Evolutionary conservation across 2,329 filamentous ascomycete species (phyloP).

Genomic region (Xylariaceae sp.): DNA sequence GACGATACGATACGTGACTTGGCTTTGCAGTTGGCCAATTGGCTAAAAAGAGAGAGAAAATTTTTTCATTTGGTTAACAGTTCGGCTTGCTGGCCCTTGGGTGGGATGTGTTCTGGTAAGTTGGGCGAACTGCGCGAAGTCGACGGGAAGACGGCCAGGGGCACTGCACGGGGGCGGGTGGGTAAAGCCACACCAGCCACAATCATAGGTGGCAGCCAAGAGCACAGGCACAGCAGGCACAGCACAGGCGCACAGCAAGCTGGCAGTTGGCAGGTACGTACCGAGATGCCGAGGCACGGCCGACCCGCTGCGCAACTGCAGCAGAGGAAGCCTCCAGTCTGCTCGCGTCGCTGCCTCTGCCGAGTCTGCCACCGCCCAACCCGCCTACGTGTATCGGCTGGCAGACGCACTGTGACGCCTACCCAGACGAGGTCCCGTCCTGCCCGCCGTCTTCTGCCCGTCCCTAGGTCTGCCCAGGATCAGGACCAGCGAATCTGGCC

Average conservation of each 20-base stretch:
- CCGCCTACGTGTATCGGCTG: too few relatives aligned
- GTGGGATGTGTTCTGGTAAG: slow-evolving; percentile 1
- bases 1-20: slow-evolving; percentile 14
- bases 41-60: slow-evolving; percentile 14
- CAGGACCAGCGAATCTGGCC: too few relatives aligned
- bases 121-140: neutral
- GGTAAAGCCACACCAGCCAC: slow-evolving; percentile 20
- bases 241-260: neutral
- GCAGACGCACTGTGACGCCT: too few relatives aligned
- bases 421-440: too few relatives aligned
- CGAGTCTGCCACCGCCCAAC: too few relatives aligned
- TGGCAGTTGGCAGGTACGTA: neutral
- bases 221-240: too few relatives aligned
- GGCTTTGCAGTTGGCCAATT: slow-evolving; percentile 19
- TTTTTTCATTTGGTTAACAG: slow-evolving; percentile 14
- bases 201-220: slow-evolving; percentile 8
- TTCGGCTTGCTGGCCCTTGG: neutral
- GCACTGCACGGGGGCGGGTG: neutral
- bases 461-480: too few relatives aligned
- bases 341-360: too few relatives aligned
- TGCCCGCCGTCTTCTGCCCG: too few relatives aligned
- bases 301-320: too few relatives aligned
- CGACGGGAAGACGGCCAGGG: neutral
- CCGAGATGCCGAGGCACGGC: neutral
- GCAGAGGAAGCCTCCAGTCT: too few relatives aligned